Evolutionary conservation across 2,329 filamentous ascomycete genomes (phyloP), one percentile per base, ranked within the genome.

Genomic region (Neonectria punicea): DNA sequence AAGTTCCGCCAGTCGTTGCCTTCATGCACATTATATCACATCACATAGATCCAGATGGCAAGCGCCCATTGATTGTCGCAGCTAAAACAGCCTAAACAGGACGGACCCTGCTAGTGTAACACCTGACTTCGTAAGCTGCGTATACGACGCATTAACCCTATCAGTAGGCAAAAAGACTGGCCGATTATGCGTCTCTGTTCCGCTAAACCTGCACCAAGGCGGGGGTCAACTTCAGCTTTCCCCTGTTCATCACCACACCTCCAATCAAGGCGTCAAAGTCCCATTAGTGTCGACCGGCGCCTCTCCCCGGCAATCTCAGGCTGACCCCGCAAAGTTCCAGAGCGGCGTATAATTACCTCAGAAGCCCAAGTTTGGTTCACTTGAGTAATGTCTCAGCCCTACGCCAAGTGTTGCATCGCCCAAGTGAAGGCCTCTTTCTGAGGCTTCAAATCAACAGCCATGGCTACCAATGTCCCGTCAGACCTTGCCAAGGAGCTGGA

Each of bases 401-500:
- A 39, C 36, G 36, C 14, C 36, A 39, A 16, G 16, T 1, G 25
- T 7, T 32, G 25, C 16, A 44, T 13, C 10, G 9, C n/a, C 8
- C 22, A 16, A 30, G 13, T 18, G 5, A 46, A 5, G 5, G 14
- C 32, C 10, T 16, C 9, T 22, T 18, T 22, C 18, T 41, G 32
- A 1, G 2, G 11, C 22, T 9, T 11, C 5, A 41, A 28, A 34
- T 8, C 9, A 13, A 28, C 22, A 20, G 16, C 16, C 32, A 62
- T 65, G 63, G 22, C 53, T 51, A 20, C 50, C 8, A 41, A 54
- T n/a, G 22, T 58, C 25, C 22, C 49, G 1, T 10, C 53, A 25
- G 61, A 62, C 32, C 43, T 70, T n/a, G 47, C 57, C 9, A 20
- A 75, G 54, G 63, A 71, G 25, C 34, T 77, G 0, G 60, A 75